Conservation (phyloP, 768 basidiomycete genomes). For the Asterophora lycoperdoides region DNA sequence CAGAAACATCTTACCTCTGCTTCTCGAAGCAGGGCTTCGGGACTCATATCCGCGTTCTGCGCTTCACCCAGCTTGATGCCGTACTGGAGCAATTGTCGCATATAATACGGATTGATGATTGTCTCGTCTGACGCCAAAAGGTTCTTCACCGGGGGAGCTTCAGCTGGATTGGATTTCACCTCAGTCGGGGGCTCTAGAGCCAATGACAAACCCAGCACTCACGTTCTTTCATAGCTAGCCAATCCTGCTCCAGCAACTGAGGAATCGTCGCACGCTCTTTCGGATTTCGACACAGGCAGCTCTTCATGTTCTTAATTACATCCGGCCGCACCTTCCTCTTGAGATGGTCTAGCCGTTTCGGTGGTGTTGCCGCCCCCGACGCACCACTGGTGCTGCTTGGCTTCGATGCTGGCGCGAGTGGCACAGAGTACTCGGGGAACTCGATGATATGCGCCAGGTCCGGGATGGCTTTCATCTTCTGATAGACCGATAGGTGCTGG, state of each 20-base stretch:
- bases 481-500: slow-evolving; percentile 72
- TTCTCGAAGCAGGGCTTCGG: slow-evolving; percentile 46
- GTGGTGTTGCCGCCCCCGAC: slow-evolving; percentile 31
- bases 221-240: slow-evolving; percentile 67
- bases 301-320: slow-evolving; percentile 79
- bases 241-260: slow-evolving; percentile 76
- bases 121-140: slow-evolving; percentile 52
- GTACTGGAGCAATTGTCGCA: slow-evolving; percentile 69
- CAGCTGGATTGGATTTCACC: slow-evolving; percentile 17
- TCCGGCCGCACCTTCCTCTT: slow-evolving; percentile 65
- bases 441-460: slow-evolving; percentile 71
- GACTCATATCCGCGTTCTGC: slow-evolving; percentile 36
- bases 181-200: neutral
- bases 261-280: slow-evolving; percentile 88
- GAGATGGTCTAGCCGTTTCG: slow-evolving; percentile 63
- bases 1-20: slow-evolving; percentile 45
- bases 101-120: slow-evolving; percentile 75
- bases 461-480: slow-evolving; percentile 94
- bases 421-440: slow-evolving; percentile 70
- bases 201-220: slow-evolving; percentile 18
- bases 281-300: slow-evolving; percentile 72
- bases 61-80: slow-evolving; percentile 58
- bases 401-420: slow-evolving; percentile 39
- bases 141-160: slow-evolving; percentile 26
- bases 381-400: slow-evolving; percentile 22